Conservation (phyloP, 2,329 filamentous ascomycete species). For the Periglandula ipomoeae region DNA sequence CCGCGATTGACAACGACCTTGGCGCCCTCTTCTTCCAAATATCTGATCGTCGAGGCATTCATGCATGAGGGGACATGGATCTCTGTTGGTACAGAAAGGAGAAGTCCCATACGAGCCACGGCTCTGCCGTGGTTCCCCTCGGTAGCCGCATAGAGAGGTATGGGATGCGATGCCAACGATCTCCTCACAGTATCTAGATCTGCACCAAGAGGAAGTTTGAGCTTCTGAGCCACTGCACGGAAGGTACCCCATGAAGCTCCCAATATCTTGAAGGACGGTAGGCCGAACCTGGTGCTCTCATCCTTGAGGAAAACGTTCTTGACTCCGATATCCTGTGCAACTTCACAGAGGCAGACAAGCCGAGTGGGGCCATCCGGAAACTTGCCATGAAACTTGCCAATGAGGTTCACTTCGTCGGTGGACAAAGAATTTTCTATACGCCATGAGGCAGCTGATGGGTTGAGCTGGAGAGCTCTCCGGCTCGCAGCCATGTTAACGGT, state of each 20-base stretch:
- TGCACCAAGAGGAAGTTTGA: slow-evolving; percentile 33
- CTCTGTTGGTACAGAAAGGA: slow-evolving; percentile 43
- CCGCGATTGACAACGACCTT: slow-evolving; percentile 44
- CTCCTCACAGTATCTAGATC: slow-evolving; percentile 33
- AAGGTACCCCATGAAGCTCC: slow-evolving; percentile 68
- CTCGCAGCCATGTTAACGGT: slow-evolving; percentile 1
- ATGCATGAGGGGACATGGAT: slow-evolving; percentile 58
- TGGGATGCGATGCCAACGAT: slow-evolving; percentile 16
- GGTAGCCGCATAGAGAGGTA: slow-evolving; percentile 53
- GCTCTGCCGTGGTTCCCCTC: slow-evolving; percentile 74
- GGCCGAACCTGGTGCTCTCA: slow-evolving; percentile 56
- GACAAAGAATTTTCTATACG: slow-evolving; percentile 1
- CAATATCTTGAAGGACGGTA: slow-evolving; percentile 71
- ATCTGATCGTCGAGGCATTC: slow-evolving; percentile 38
- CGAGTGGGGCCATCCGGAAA: slow-evolving; percentile 39
- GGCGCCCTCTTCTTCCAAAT: slow-evolving; percentile 56
- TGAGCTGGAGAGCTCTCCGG: slow-evolving; percentile 11
- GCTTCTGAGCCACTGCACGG: slow-evolving; percentile 39
- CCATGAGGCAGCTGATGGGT: slow-evolving; percentile 10
- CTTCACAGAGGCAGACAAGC: slow-evolving; percentile 36
- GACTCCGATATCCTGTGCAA: slow-evolving; percentile 51
- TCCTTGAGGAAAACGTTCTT: slow-evolving; percentile 58
- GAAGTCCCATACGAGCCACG: slow-evolving; percentile 56
- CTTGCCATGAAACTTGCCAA: slow-evolving; percentile 11
- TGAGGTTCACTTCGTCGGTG: background rate